Conservation (phyloP, 805 yeast genomes). For the Ogataea nonfermentans region DNA sequence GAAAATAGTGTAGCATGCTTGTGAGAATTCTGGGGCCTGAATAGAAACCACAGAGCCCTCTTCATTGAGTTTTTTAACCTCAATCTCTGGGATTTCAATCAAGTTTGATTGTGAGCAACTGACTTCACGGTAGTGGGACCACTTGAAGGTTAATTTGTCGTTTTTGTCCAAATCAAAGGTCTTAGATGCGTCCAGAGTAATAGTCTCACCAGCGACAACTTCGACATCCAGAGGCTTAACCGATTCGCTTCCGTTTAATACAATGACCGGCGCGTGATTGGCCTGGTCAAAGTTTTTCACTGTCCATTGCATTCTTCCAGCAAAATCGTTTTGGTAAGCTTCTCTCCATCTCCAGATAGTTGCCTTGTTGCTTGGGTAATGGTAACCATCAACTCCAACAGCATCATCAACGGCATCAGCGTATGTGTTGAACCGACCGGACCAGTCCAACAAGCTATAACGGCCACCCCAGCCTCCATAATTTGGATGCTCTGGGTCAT, state of each 20-base stretch:
- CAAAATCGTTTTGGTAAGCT: constrained; percentile 32
- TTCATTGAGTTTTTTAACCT: constrained; percentile 9
- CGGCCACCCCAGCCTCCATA: constrained; percentile 39
- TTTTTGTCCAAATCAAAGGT: constrained; percentile 27
- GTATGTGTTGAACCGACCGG: constrained; percentile 23
- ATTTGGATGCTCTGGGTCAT: constrained; percentile 30
- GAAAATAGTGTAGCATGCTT: constrained; percentile 9
- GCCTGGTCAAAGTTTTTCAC: constrained; percentile 27
- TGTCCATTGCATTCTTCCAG: constrained; percentile 35
- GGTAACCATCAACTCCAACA: constrained; percentile 21
- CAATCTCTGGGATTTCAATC: constrained; percentile 22
- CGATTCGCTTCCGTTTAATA: constrained; percentile 24
- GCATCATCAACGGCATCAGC: constrained; percentile 28
- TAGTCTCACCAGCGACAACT: constrained; percentile 15
- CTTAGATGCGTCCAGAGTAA: constrained; percentile 26
- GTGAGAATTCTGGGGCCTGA: constrained; percentile 13
- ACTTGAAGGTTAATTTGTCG: constrained; percentile 20
- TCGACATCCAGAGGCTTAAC: constrained; percentile 20
- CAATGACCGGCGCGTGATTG: constrained; percentile 28
- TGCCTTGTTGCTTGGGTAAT: constrained; percentile 26
- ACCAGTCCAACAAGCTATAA: constrained; percentile 24
- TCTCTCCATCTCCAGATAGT: constrained; percentile 38
- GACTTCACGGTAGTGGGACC: constrained; percentile 31
- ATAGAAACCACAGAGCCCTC: constrained; percentile 19
- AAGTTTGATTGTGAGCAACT: constrained; percentile 25